A percentile compares a stretch with the other conserved stretches of the same genome.
These are phyloP conservation scores for Russula earlei DNA, from an alignment of 768 basidiomycete genomes.

Conservation along the genomic window DNA sequence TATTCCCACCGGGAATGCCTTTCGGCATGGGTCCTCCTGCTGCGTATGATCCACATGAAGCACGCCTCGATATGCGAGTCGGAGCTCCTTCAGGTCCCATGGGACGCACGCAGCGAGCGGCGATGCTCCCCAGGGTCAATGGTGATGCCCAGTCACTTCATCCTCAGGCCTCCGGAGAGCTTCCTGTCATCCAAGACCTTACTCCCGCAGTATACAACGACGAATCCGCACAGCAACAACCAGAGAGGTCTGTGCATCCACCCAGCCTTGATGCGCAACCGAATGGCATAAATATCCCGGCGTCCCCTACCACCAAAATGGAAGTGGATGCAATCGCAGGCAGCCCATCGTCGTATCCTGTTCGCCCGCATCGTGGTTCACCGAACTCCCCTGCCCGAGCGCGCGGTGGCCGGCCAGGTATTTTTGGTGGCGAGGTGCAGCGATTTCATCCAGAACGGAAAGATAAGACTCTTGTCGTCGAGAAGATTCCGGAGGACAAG, in stretches of 20 bases:
- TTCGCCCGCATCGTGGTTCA: conserved; percentile 6
- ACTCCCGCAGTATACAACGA: conserved; percentile 44
- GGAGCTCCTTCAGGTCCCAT: conserved; percentile 24
- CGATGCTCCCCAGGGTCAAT: conserved; percentile 49
- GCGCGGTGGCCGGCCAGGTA: conserved; percentile 39
- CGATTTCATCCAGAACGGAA: conserved; percentile 57
- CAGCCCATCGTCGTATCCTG: conserved; percentile 24
- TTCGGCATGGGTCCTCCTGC: conserved; percentile 41
- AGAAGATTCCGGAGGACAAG: conserved; percentile 85
- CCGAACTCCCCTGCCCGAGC: conserved; percentile 22
- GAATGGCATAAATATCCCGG: not conserved
- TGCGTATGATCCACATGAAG: conserved; percentile 69
- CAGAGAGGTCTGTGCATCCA: not conserved
- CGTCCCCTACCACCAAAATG: conserved; percentile 13
- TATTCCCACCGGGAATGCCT: conserved; percentile 53
- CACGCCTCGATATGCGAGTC: conserved; percentile 72
- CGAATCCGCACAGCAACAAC: not conserved
- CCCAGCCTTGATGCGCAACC: not conserved
- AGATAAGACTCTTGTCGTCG: conserved; percentile 82
- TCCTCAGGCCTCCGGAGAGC: conserved; percentile 49
- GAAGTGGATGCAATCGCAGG: conserved; percentile 28
- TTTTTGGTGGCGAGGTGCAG: conserved; percentile 56
- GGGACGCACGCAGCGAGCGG: conserved; percentile 41
- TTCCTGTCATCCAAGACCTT: conserved; percentile 77
- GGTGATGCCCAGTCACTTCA: conserved; percentile 31